A percentile compares a stretch with the other conserved stretches of the same genome.
These are phyloP conservation scores for Colletotrichum higginsianum DNA, from an alignment of 2,329 filamentous ascomycete genomes.

Conservation along the genomic window DNA sequence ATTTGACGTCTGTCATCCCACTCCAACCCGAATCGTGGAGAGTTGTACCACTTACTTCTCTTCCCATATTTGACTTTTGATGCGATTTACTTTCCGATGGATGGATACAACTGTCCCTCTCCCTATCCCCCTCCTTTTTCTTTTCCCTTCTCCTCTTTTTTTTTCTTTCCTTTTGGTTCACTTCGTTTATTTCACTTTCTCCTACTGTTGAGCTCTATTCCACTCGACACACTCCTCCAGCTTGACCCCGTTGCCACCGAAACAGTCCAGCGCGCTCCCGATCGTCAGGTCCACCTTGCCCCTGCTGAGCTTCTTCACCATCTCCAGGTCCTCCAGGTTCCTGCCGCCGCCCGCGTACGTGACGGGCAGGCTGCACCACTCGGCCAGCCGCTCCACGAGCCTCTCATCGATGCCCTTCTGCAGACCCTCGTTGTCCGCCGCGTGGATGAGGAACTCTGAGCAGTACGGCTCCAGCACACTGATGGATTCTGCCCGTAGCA, in stretches of 20 bases:
- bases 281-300: conserved; percentile 95
- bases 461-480: conserved; percentile 88
- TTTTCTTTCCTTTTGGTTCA: no score
- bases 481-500: conserved; percentile 80
- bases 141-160: no score
- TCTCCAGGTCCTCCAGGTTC: conserved; percentile 84
- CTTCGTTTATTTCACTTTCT: conserved; percentile 29
- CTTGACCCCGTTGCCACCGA: conserved; percentile 88
- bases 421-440: conserved; percentile 95
- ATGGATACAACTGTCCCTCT: neutral
- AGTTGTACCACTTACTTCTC: neutral
- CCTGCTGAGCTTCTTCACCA: conserved; percentile 82
- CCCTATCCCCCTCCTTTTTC: no score
- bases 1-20: conserved; percentile 38
- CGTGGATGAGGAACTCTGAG: conserved; percentile 96
- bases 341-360: conserved; percentile 97
- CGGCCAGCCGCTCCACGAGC: conserved; percentile 81
- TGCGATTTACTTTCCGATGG: neutral
- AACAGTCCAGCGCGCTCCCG: conserved; percentile 95
- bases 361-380: conserved; percentile 93
- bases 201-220: conserved; percentile 72
- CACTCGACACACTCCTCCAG: conserved; percentile 92
- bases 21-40: conserved; percentile 1
- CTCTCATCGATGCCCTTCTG: conserved; percentile 92
- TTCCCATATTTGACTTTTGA: conserved; percentile 25